Evolutionary conservation across 129 eudicot species (phyloP).

Genomic region (Artemisia annua): DNA sequence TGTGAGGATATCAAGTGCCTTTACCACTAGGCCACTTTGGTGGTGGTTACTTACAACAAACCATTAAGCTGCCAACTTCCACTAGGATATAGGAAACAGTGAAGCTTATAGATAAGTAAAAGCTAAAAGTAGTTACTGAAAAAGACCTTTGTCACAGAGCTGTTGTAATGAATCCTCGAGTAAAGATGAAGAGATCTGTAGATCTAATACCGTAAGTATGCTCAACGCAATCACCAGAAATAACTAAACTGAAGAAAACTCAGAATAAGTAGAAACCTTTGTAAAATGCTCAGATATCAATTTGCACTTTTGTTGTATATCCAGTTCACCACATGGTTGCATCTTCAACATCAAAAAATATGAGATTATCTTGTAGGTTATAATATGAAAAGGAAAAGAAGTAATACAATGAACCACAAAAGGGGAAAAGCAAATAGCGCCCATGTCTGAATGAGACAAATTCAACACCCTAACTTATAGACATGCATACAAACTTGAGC

Average conservation of each 20-base stretch:
- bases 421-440: no score
- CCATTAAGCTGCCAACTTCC: no score
- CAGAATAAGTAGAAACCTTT: slow-evolving; percentile 44
- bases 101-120: neutral
- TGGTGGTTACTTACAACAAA: no score
- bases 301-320: slow-evolving; percentile 53
- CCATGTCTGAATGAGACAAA: no score
- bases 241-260: slow-evolving; percentile 1
- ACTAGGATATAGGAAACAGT: no score
- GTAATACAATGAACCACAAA: no score
- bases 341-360: slow-evolving; percentile 40
- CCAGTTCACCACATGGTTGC: slow-evolving; percentile 68
- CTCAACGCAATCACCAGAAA: neutral
- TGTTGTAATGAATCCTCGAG: slow-evolving; percentile 40
- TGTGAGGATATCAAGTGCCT: no score
- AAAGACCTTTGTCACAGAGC: slow-evolving; percentile 44
- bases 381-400: neutral
- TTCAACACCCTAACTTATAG: neutral
- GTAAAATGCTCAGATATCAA: slow-evolving; percentile 59
- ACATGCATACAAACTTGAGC: neutral
- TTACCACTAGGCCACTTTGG: no score
- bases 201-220: slow-evolving; percentile 21
- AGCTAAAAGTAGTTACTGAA: slow-evolving; percentile 7
- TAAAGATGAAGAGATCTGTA: slow-evolving; percentile 54
- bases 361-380: slow-evolving; percentile 3